phyloP scores from a whole-genome alignment of 1,139 yeast genomes.

The Yamadazyma mexicana region DNA sequence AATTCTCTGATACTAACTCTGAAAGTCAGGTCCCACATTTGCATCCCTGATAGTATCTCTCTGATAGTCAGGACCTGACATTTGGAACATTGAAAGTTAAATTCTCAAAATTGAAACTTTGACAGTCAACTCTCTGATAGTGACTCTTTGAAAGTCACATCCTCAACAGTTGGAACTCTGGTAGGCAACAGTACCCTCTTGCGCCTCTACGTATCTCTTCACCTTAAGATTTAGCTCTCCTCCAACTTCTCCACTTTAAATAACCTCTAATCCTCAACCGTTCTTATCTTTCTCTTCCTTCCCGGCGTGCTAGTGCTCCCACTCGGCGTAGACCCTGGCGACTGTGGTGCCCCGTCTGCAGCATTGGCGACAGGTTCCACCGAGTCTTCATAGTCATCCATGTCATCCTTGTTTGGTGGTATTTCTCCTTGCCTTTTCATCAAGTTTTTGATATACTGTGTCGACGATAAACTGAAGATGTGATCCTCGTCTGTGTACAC shows the following conservation, averaged over 20 bases:
- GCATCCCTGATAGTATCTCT: too few relatives aligned
- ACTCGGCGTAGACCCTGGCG: background rate
- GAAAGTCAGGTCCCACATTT: too few relatives aligned
- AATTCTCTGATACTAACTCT: too few relatives aligned
- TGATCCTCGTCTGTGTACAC: conserved; percentile 79
- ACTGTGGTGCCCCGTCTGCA: background rate
- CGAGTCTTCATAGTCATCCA: conserved; percentile 48
- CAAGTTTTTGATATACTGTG: conserved; percentile 64
- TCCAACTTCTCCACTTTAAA: background rate
- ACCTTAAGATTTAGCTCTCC: too few relatives aligned
- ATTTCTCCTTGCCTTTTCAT: conserved; percentile 40
- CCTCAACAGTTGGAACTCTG: too few relatives aligned
- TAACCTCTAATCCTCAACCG: conserved; percentile 29
- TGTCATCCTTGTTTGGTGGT: conserved; percentile 43
- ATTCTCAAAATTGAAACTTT: too few relatives aligned
- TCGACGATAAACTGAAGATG: conserved; percentile 78
- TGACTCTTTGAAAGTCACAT: too few relatives aligned
- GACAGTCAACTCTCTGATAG: too few relatives aligned
- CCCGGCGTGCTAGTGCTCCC: conserved; percentile 27
- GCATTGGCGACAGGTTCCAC: conserved; percentile 8
- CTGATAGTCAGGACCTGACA: too few relatives aligned
- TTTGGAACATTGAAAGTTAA: too few relatives aligned
- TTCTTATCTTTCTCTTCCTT: conserved; percentile 36
- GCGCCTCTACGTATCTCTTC: too few relatives aligned
- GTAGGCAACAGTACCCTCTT: too few relatives aligned